Base-by-base conservation (phyloP, 1,284 basidiomycete genomes). In the Ceratobasidium sp. region DNA sequence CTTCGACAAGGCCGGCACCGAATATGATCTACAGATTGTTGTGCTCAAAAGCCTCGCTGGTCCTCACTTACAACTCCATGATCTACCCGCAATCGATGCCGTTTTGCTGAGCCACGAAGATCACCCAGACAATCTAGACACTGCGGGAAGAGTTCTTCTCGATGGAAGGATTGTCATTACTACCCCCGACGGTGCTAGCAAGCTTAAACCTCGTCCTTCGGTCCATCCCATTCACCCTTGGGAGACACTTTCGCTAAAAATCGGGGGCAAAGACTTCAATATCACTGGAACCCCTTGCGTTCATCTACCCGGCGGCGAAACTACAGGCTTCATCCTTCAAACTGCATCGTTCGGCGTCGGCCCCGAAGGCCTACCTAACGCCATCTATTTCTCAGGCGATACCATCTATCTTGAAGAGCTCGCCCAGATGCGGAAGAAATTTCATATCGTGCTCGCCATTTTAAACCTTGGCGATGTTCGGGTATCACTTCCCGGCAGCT, bases 51-150 rank as follows among this genome's bases (percentile, higher is more conserved):
- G 33, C 42, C 33, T 72, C 20, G n/a, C 44, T 12, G 42, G 42
- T 7, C 70, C 79, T 2, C 76, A 69, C n/a, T 40, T 79, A 18
- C 42, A 44, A 26, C 42, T 78, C 3, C 69, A 66, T n/a, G 67
- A 72, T 3, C 63, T 78, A 23, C 79, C 79, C 23, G 33, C 56
- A 7, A 73, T 79, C 69, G 76, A 79, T 23, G 75, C 75, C 0
- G 76, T 79, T 18, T 69, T 79, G 3, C 63, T 79, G n/a, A 72
- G 68, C 46, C 79, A 79, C 56, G 79, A 79, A 72, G 79, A 79
- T 40, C 79, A 79, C 51, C 67, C 69, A 2, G 79, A 79, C 61
- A 79, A 79, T 55, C 63, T 79, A 5, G 79, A 79, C 46, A 72
- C 56, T 0, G 53, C 63, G 39, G 79, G 79, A 10, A 40, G 79